Percentiles rank a stretch among this genome's conserved stretches.
phyloP scores from a whole-genome alignment of 2,329 filamentous ascomycete genomes.

The Ophiostoma sp. region DNA sequence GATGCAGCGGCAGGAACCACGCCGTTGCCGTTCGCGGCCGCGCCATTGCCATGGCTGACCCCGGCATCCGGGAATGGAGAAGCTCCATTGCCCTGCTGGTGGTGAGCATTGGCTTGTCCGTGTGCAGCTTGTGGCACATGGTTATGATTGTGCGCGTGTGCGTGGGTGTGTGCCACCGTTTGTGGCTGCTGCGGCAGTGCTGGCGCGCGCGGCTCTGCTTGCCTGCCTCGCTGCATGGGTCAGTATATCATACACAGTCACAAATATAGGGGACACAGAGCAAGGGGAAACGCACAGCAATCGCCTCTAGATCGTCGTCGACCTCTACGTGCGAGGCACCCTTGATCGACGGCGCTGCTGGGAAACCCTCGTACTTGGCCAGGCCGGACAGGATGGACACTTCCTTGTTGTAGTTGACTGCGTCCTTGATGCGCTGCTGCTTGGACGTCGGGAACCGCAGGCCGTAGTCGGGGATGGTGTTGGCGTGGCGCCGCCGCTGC shows the following conservation, averaged over 20 bases:
- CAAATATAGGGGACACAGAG: neutral
- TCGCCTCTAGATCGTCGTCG: constrained; percentile 81
- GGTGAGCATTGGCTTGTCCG: constrained; percentile 26
- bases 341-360: constrained; percentile 80
- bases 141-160: neutral
- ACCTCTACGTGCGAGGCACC: constrained; percentile 67
- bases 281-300: constrained; percentile 57
- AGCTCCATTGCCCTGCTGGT: constrained; percentile 3
- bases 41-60: neutral
- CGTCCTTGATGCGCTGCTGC: constrained; percentile 73
- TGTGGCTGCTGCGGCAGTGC: constrained; percentile 11
- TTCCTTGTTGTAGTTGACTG: constrained; percentile 89
- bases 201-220: neutral
- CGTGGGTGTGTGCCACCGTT: constrained; percentile 1
- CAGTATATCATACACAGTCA: neutral
- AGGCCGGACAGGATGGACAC: constrained; percentile 86
- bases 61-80: neutral
- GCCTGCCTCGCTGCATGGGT: constrained; percentile 9
- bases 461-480: constrained; percentile 74
- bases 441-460: constrained; percentile 73
- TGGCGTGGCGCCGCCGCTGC: constrained; percentile 63
- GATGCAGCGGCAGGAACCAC: neutral
- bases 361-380: constrained; percentile 93
- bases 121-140: constrained; percentile 28
- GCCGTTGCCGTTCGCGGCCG: neutral